phyloP scores from a whole-genome alignment of 257 asterid genomes.

The Nicotiana undulata region DNA sequence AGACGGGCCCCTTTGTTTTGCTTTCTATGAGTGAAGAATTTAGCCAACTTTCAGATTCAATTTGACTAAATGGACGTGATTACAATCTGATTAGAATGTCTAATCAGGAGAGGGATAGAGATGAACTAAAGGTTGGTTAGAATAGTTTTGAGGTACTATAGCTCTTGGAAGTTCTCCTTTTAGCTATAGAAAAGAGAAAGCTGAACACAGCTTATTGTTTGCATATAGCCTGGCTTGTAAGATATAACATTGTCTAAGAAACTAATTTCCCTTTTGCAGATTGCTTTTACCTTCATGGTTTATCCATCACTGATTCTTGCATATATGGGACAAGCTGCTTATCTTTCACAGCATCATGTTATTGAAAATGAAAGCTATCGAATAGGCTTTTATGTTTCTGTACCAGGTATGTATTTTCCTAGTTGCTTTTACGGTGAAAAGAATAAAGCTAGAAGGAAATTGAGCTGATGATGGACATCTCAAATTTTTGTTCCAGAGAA shows the following conservation, averaged over 20 bases:
- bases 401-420: no score
- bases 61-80: not conserved
- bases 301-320: constrained; percentile 43
- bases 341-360: constrained; percentile 64
- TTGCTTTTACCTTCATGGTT: constrained; percentile 68
- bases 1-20: not conserved
- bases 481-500: constrained; percentile 13
- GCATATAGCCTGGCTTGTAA: not conserved
- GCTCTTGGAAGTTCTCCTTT: not conserved
- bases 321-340: constrained; percentile 93
- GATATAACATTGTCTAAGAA: constrained; percentile 14
- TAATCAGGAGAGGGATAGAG: not conserved
- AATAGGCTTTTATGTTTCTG: constrained; percentile 59
- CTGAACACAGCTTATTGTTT: not conserved
- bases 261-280: constrained; percentile 27
- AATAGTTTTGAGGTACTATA: not conserved
- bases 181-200: not conserved
- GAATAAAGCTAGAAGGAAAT: not conserved
- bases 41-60: not conserved
- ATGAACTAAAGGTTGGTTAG: not conserved
- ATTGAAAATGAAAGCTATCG: constrained; percentile 22
- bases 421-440: not conserved
- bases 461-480: not conserved
- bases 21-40: no score
- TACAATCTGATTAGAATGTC: not conserved